A percentile compares a stretch with the other conserved stretches of the same genome.
Conservation (phyloP, 306 rosid species). For the Oxytropis ochrocephala region DNA sequence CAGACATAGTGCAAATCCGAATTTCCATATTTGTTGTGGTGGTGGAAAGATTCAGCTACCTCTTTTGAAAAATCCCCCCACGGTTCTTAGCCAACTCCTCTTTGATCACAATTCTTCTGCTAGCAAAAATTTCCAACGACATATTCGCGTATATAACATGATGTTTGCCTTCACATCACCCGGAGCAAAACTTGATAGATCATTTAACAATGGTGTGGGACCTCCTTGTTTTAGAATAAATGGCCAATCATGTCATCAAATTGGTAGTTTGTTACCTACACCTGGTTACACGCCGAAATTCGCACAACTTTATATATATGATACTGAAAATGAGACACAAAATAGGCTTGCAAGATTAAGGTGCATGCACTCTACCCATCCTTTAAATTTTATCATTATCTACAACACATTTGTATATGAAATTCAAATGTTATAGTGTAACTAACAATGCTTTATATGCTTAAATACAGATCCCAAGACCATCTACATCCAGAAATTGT, state of each 20-base stretch:
- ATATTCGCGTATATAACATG: not conserved
- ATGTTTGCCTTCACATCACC: not conserved
- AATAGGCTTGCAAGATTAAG: not conserved
- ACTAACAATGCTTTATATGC: not conserved
- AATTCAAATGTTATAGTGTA: not conserved
- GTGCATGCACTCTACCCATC: not conserved
- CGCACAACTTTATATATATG: not conserved
- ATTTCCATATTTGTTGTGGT: not conserved
- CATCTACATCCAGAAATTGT: not conserved
- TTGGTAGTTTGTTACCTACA: not conserved
- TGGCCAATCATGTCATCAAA: not conserved
- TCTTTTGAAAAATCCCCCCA: not conserved
- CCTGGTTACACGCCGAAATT: not conserved
- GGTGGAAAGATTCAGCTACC: slow-evolving; percentile 1
- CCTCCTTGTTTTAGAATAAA: not conserved
- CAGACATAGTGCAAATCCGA: not conserved
- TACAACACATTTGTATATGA: not conserved
- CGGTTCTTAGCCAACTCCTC: not conserved
- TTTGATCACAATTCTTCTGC: not conserved
- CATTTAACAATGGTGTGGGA: not conserved
- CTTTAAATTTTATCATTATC: not conserved
- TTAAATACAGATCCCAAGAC: not conserved
- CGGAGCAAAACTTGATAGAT: not conserved
- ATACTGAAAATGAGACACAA: not conserved
- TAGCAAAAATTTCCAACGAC: not conserved